Conservation (phyloP, 2,329 filamentous ascomycete species). For the Exophiala oligosperma region DNA sequence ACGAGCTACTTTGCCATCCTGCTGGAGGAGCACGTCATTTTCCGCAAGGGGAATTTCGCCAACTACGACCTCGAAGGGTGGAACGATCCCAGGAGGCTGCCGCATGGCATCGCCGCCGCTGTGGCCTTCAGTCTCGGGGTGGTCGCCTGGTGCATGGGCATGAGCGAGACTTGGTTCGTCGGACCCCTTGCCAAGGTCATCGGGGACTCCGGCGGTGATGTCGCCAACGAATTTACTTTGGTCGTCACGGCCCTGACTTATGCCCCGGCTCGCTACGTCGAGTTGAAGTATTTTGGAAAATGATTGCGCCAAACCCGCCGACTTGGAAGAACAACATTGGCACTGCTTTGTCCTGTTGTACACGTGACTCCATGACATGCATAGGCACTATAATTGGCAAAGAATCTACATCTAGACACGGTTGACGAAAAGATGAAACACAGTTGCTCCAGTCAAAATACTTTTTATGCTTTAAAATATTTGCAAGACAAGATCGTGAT, state of each 20-base stretch:
- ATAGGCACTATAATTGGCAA: too few relatives aligned
- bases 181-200: slow-evolving; percentile 48
- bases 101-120: slow-evolving; percentile 45
- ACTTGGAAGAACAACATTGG: too few relatives aligned
- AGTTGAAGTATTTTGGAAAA: slow-evolving; percentile 34
- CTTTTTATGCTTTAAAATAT: too few relatives aligned
- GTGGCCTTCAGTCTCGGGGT: slow-evolving; percentile 48
- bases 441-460: too few relatives aligned
- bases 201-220: slow-evolving; percentile 48
- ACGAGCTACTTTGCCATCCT: slow-evolving; percentile 52
- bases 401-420: too few relatives aligned
- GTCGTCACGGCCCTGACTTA: slow-evolving; percentile 51
- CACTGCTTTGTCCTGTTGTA: too few relatives aligned
- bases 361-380: too few relatives aligned
- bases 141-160: slow-evolving; percentile 56
- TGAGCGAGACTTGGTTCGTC: slow-evolving; percentile 57
- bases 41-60: slow-evolving; percentile 43
- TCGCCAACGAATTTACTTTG: slow-evolving; percentile 56
- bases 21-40: slow-evolving; percentile 51
- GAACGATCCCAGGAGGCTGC: slow-evolving; percentile 47
- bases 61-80: slow-evolving; percentile 53
- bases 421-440: too few relatives aligned
- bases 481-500: too few relatives aligned
- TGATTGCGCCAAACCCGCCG: neutral
- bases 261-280: slow-evolving; percentile 49